These are phyloP conservation scores for Tetrahymena malaccensis DNA, from an alignment of 73 alveolate species.

Conservation along the genomic window DNA sequence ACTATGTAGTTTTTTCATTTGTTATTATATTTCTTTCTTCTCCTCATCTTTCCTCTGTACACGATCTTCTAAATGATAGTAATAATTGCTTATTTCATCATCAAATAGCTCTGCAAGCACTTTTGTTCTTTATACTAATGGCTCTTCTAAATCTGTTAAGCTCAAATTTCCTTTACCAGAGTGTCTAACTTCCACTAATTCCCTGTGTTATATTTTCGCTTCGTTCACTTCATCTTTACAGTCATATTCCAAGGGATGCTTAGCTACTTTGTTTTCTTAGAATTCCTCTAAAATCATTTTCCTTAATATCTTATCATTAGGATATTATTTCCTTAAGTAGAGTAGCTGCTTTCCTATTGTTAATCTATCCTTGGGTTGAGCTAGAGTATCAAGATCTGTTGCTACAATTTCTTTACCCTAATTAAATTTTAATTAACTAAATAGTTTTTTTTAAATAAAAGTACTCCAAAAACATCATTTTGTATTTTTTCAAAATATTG, in stretches of 20 bases:
- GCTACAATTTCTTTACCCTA: constrained; percentile 24
- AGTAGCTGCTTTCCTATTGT: constrained; percentile 66
- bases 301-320: constrained; percentile 83
- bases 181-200: constrained; percentile 17
- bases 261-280: constrained; percentile 78
- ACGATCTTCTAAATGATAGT: constrained; percentile 2
- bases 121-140: constrained; percentile 39
- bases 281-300: constrained; percentile 86
- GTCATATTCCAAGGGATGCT: constrained; percentile 94
- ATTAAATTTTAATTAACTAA: neutral
- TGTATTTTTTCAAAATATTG: neutral
- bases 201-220: constrained; percentile 46
- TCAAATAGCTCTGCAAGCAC: constrained; percentile 43
- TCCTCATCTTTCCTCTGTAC: constrained; percentile 43
- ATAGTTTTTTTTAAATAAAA: neutral
- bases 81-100: constrained; percentile 43
- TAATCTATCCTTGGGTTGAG: constrained; percentile 88
- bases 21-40: neutral
- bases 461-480: constrained; percentile 2
- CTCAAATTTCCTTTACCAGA: constrained; percentile 42
- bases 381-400: constrained; percentile 49
- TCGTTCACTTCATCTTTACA: constrained; percentile 78
- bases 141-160: constrained; percentile 38
- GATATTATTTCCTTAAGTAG: constrained; percentile 67
- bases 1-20: constrained; percentile 41